phyloP scores from a whole-genome alignment of 2,329 filamentous ascomycete species.

The Aspergillus hortae region DNA sequence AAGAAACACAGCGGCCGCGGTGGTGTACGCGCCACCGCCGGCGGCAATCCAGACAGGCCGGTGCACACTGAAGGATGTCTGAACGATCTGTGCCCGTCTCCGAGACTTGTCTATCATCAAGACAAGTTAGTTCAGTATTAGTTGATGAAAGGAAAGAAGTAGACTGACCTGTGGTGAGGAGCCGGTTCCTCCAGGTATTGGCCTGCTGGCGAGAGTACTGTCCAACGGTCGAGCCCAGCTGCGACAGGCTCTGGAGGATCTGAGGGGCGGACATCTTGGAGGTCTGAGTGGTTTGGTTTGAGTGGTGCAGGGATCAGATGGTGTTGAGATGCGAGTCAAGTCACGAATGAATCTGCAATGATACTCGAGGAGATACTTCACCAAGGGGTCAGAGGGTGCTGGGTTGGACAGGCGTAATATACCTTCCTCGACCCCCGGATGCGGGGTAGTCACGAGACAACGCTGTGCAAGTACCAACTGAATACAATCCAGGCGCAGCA shows the following conservation, averaged over 20 bases:
- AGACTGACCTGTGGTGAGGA: conserved; percentile 17
- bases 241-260: conserved; percentile 17
- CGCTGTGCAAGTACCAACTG: not conserved
- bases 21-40: conserved; percentile 29
- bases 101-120: conserved; percentile 21
- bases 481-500: not conserved
- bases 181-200: conserved; percentile 15
- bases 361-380: not conserved
- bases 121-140: not conserved
- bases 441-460: conserved; percentile 21
- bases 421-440: conserved; percentile 11
- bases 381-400: not conserved
- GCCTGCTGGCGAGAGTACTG: conserved; percentile 16
- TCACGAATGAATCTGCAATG: not conserved
- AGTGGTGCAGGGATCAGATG: not conserved
- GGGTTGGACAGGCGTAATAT: conserved; percentile 18
- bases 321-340: not conserved
- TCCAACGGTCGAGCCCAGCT: conserved; percentile 14
- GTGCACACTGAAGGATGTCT: conserved; percentile 29
- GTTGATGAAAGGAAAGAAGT: not conserved
- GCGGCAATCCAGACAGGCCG: conserved; percentile 32
- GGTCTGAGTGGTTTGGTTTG: not conserved
- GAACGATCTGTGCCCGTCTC: conserved; percentile 24
- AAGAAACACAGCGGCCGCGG: conserved; percentile 27
- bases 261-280: conserved; percentile 18